Evolutionary conservation across 1,139 yeast genomes (phyloP).

Genomic region (Yamadazyma epiphylla): DNA sequence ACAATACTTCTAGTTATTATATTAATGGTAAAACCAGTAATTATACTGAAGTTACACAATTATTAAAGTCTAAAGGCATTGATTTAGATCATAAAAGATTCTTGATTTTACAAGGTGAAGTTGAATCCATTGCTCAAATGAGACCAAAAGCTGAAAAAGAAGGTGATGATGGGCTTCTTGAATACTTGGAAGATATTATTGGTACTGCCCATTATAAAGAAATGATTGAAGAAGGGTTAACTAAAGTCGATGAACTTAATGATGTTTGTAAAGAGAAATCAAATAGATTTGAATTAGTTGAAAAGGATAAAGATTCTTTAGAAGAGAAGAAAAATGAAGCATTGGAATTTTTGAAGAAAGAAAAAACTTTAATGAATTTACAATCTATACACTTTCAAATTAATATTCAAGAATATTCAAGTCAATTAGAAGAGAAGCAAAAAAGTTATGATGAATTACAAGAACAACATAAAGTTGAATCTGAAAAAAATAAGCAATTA

Average conservation of each 20-base stretch:
- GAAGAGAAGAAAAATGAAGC: conserved; percentile 74
- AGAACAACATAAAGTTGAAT: conserved; percentile 45
- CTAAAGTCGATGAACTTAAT: conserved; percentile 64
- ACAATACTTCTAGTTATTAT: conserved; percentile 75
- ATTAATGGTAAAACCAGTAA: conserved; percentile 67
- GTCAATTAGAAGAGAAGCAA: conserved; percentile 36
- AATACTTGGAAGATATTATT: conserved; percentile 92
- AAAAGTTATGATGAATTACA: conserved; percentile 32
- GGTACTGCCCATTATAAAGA: conserved; percentile 87
- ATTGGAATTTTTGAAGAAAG: conserved; percentile 58
- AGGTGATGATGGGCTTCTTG: conserved; percentile 89
- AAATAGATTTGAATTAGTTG: conserved; percentile 73
- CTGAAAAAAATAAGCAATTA: conserved; percentile 41
- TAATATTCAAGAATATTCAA: conserved; percentile 38
- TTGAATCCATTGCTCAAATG: conserved; percentile 98
- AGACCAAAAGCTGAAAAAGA: conserved; percentile 93
- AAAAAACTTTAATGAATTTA: conserved; percentile 55
- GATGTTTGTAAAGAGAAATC: conserved; percentile 81
- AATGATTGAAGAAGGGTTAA: conserved; percentile 62
- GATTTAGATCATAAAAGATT: conserved; percentile 95
- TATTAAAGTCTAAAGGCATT: conserved; percentile 80
- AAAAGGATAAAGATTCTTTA: conserved; percentile 65
- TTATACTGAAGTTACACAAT: conserved; percentile 74
- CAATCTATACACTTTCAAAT: conserved; percentile 59
- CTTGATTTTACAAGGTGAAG: conserved; percentile 94